A percentile compares a stretch with the other conserved stretches of the same genome.
phyloP scores from a whole-genome alignment of 2,329 filamentous ascomycete genomes.

The Aureobasidium uvarum region DNA sequence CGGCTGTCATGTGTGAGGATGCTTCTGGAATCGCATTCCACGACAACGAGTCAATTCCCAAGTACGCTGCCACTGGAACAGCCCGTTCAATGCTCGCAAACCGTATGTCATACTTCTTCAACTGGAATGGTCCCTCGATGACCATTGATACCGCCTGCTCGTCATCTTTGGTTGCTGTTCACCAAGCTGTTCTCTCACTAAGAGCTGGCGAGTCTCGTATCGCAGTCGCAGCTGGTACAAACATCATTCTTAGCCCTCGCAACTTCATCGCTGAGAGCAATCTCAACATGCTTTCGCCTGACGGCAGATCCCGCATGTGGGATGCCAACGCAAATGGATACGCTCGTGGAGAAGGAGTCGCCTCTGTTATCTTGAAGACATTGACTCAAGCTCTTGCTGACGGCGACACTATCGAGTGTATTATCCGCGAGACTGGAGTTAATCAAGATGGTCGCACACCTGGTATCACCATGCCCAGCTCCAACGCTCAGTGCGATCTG shows the following conservation, averaged over 20 bases:
- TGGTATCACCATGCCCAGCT: conserved; percentile 44
- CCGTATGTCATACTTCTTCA: conserved; percentile 41
- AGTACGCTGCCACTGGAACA: conserved; percentile 35
- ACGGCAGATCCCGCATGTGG: conserved; percentile 43
- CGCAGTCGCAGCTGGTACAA: conserved; percentile 31
- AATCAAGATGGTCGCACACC: conserved; percentile 44
- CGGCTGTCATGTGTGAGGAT: conserved; percentile 32
- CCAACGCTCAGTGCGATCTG: conserved; percentile 40
- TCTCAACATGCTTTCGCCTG: conserved; percentile 38
- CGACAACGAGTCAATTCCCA: conserved; percentile 30
- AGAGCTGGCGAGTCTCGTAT: conserved; percentile 38
- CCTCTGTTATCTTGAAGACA: conserved; percentile 52
- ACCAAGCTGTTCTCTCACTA: conserved; percentile 37
- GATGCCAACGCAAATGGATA: conserved; percentile 50
- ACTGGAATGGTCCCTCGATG: conserved; percentile 43
- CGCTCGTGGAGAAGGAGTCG: conserved; percentile 55
- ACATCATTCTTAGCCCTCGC: conserved; percentile 34
- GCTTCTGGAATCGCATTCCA: conserved; percentile 30
- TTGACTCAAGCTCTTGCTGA: conserved; percentile 46
- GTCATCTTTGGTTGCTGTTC: conserved; percentile 41
- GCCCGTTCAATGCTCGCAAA: conserved; percentile 44
- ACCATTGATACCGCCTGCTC: conserved; percentile 52
- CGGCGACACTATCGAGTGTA: conserved; percentile 47
- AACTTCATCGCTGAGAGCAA: conserved; percentile 34
- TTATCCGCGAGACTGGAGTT: conserved; percentile 40